Base-by-base conservation (phyloP, 768 basidiomycete species). In the Austroboletus festivus region DNA sequence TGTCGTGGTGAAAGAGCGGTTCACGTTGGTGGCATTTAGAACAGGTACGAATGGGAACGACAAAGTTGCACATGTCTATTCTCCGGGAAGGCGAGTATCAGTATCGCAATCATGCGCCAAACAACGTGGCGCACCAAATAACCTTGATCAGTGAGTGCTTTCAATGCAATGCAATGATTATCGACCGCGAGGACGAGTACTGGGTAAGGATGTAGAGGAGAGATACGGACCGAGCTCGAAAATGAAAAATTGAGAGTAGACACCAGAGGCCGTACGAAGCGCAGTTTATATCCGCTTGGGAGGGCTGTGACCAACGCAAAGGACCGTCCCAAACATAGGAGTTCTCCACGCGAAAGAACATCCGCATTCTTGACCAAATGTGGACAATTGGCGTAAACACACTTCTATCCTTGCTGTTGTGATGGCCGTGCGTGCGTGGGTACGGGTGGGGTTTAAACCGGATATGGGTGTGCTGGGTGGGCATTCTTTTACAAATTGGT, bases 21-120 rank as follows among this genome's bases (percentile, higher is more conserved):
- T 65, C 61, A 18, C 30, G 51, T 11, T 43, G 46, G 30, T 28
- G 54, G 37, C 64, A 66, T 45, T 68, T 63, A 1, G 63, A 68
- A 23, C 64, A 66, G 16, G 58, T 67, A 37, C 64, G 65, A 44
- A 66, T 52, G 13, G 65, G 61, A 19, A 66, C 53, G 39, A 66
- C 55, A 6, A 58, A 48, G 49, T 65, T 68, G 34, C 64, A 66
- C 64, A 66, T 66, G 12, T 47, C 53, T 52, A n/a, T 33, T 8
- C 8, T n/a, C 4, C 16, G 28, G 37, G 2, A 28, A 28, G 33
- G 19, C 52, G 21, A 55, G 44, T 31, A 21, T 42, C 53, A 13
- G 5, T 2, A 26, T 24, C 16, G 13, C n/a, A n/a, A n/a, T n/a
- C n/a, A n/a, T n/a, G n/a, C n/a, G n/a, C n/a, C n/a, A n/a, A n/a